phyloP scores from a whole-genome alignment of 1,284 basidiomycete species.

The Cystobasidium sp. region DNA sequence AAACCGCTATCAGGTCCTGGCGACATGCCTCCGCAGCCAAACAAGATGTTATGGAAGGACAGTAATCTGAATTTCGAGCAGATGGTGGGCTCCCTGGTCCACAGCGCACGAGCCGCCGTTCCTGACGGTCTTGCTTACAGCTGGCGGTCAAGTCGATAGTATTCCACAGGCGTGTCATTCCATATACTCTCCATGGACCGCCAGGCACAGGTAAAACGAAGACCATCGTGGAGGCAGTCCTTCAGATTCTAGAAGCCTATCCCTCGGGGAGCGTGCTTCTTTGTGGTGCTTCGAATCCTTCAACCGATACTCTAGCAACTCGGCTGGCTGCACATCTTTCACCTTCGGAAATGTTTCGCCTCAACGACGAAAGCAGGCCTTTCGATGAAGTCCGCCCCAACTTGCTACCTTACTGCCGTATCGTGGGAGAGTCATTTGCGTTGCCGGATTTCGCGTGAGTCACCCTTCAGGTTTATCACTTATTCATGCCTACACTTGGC shows the following conservation, averaged over 20 bases:
- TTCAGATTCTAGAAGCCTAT: conserved; percentile 55
- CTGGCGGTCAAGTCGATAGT: conserved; percentile 51
- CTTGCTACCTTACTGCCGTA: conserved; percentile 50
- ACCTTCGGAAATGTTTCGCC: conserved; percentile 51
- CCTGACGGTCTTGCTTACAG: conserved; percentile 7
- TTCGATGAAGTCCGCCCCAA: conserved; percentile 56
- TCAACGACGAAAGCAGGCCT: conserved; percentile 57
- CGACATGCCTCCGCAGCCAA: conserved; percentile 1
- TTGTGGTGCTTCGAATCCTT: conserved; percentile 57
- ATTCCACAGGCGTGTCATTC: conserved; percentile 46
- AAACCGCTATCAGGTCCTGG: not conserved
- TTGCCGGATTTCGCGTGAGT: conserved; percentile 48
- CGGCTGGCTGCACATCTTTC: conserved; percentile 52
- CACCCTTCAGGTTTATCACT: not conserved
- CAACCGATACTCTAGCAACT: conserved; percentile 58
- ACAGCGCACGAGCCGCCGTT: no score
- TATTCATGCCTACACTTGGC: no score
- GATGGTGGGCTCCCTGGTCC: conserved; percentile 42
- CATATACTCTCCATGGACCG: conserved; percentile 50
- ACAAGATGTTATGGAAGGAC: conserved; percentile 51
- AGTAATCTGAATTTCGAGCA: conserved; percentile 55
- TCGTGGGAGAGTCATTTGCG: conserved; percentile 51
- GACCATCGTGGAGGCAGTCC: conserved; percentile 54
- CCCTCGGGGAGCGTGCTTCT: conserved; percentile 55
- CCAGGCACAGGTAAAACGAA: conserved; percentile 58